Evolutionary conservation across 1,284 basidiomycete species (phyloP).

Genomic region (Jaminaea rosea): DNA sequence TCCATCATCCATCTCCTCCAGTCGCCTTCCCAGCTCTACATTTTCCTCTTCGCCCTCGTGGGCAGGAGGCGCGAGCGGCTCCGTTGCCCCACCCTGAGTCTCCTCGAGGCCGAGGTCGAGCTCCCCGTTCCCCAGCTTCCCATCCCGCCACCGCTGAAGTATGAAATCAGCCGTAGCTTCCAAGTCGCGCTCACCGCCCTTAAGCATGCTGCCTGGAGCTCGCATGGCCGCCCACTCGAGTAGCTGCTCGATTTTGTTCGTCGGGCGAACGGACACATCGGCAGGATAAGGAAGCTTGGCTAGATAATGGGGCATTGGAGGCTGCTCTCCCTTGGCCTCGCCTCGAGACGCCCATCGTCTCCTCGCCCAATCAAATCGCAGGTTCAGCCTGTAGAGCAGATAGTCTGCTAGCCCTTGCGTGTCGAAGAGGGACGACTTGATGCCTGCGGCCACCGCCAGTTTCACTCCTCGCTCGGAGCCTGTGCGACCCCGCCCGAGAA

Average conservation of each 20-base stretch:
- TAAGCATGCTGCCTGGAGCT: slow-evolving; percentile 31
- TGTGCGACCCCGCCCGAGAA: slow-evolving; percentile 70
- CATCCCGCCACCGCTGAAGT: slow-evolving; percentile 34
- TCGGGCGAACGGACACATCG: slow-evolving; percentile 8
- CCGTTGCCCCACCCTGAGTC: slow-evolving; percentile 8
- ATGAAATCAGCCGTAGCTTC: slow-evolving; percentile 36
- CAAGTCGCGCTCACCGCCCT: slow-evolving; percentile 26
- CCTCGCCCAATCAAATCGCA: slow-evolving; percentile 33
- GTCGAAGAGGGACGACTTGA: slow-evolving; percentile 87
- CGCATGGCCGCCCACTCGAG: slow-evolving; percentile 24
- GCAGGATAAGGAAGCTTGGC: slow-evolving; percentile 6
- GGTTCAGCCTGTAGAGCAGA: slow-evolving; percentile 75
- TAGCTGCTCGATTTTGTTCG: slow-evolving; percentile 26
- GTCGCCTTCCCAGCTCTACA: background rate
- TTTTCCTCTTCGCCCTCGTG: background rate
- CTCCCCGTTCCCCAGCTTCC: slow-evolving; percentile 32
- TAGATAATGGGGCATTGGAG: slow-evolving; percentile 11
- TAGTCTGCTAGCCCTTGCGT: slow-evolving; percentile 74
- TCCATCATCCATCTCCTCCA: background rate
- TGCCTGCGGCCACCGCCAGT: slow-evolving; percentile 84
- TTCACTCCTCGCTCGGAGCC: slow-evolving; percentile 87
- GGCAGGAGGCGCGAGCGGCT: no score
- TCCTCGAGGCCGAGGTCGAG: slow-evolving; percentile 30
- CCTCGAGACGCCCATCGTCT: background rate
- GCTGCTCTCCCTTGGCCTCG: no score